Percentiles rank a stretch among this genome's conserved stretches.
Conservation (phyloP, 176 grass and related monocot species). For the Eragrostis nindensis region DNA sequence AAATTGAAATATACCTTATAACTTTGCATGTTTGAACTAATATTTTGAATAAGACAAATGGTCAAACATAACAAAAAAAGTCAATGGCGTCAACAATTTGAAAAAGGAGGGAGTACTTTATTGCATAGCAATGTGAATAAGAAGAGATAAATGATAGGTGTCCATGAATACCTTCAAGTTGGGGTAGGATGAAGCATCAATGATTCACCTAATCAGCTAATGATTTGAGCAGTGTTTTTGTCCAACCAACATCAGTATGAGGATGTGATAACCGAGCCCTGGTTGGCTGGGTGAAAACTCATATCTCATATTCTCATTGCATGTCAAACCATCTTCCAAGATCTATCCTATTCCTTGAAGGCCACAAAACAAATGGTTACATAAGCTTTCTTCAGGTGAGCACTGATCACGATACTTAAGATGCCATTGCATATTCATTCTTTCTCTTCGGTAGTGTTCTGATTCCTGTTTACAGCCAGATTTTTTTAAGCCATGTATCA, state of each 20-base stretch:
- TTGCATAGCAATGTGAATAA: slow-evolving; percentile 21
- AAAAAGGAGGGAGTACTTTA: too few relatives aligned
- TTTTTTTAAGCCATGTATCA: slow-evolving; percentile 71
- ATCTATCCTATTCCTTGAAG: slow-evolving; percentile 45
- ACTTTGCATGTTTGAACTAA: too few relatives aligned
- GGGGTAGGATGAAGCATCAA: slow-evolving; percentile 11
- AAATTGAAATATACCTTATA: too few relatives aligned
- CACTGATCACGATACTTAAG: slow-evolving; percentile 37
- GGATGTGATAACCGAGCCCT: neutral
- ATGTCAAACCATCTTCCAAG: slow-evolving; percentile 28
- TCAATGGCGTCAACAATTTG: too few relatives aligned
- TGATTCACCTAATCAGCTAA: neutral
- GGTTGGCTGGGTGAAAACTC: neutral
- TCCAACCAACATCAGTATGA: slow-evolving; percentile 1
- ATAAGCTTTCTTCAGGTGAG: slow-evolving; percentile 60
- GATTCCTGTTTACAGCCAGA: slow-evolving; percentile 51
- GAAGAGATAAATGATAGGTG: neutral
- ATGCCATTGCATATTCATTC: slow-evolving; percentile 56
- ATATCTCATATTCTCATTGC: neutral
- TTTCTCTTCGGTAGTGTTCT: slow-evolving; percentile 62
- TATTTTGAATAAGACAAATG: too few relatives aligned
- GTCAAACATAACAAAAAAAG: too few relatives aligned
- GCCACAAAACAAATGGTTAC: slow-evolving; percentile 61
- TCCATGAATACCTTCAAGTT: slow-evolving; percentile 28
- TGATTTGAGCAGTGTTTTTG: neutral